phyloP scores from a whole-genome alignment of 352 stramenopile species.

The Lagenidium sp. region DNA sequence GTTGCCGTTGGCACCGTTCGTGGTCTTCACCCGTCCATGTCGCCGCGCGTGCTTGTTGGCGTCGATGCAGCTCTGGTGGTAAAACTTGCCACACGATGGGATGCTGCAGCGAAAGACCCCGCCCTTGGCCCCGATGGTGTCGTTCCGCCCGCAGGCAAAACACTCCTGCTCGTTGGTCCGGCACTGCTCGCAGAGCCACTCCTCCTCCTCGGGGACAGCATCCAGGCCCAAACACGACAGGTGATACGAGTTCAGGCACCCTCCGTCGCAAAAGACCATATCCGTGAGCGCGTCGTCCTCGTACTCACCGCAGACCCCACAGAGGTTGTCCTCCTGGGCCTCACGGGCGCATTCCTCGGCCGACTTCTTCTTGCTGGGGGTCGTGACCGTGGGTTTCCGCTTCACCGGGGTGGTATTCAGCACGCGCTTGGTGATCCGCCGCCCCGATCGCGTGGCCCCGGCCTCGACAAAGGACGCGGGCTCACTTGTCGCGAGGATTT shows the following conservation, averaged over 20 bases:
- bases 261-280: slow-evolving; percentile 90
- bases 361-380: slow-evolving; percentile 31
- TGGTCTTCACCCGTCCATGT: slow-evolving; percentile 21
- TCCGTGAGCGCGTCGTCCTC: slow-evolving; percentile 74
- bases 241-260: slow-evolving; percentile 89
- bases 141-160: slow-evolving; percentile 83
- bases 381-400: slow-evolving; percentile 15
- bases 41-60: slow-evolving; percentile 48
- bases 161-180: slow-evolving; percentile 82
- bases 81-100: slow-evolving; percentile 71
- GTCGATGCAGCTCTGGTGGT: slow-evolving; percentile 75
- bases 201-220: slow-evolving; percentile 44
- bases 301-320: slow-evolving; percentile 67
- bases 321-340: slow-evolving; percentile 74
- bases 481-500: slow-evolving; percentile 7
- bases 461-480: slow-evolving; percentile 41
- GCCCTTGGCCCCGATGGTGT: slow-evolving; percentile 78
- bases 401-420: slow-evolving; percentile 10
- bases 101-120: slow-evolving; percentile 72
- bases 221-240: slow-evolving; percentile 86
- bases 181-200: slow-evolving; percentile 91
- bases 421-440: slow-evolving; percentile 56
- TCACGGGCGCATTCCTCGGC: slow-evolving; percentile 9
- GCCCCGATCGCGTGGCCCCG: slow-evolving; percentile 54
- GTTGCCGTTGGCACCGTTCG: too few relatives aligned